Evolutionary conservation across 2,329 filamentous ascomycete genomes (phyloP), one percentile per base, ranked within the genome.

Genomic region (Calonectria crousiana): DNA sequence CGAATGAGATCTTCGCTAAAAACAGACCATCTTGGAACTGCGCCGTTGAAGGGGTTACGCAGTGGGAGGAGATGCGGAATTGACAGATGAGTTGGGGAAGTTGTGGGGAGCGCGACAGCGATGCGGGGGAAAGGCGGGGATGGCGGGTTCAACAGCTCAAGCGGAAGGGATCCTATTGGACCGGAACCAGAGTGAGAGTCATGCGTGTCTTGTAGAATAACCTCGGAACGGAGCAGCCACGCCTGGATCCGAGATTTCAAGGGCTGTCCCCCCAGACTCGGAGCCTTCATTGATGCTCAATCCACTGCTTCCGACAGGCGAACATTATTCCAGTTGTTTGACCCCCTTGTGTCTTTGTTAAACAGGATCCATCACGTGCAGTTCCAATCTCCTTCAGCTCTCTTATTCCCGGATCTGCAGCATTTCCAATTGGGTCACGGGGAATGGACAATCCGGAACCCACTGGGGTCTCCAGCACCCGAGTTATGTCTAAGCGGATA

Each of bases 401-500:
- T 13, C n/a, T 60, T 28, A 60, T 60, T 71, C 30, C 44, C 53
- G 53, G 72, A 71, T 52, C 47, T 36, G 44, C 68, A 32, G 32
- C 44, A 70, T 41, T 20, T 36, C 56, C 13, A 23, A 60, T 60
- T 28, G n/a, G 56, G 16, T 8, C 14, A 23, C 23, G 56, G 53
- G 20, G 74, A 76, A 71, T 76, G 76, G 41, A 69, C 30, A 32
- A 26, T n/a, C 56, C 56, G 56, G 56, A 60, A 14, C 67, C n/a
- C 41, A 30, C 41, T 32, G 68, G 47, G 34, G 28, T 20, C 34
- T 65, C 47, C 68, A 49, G 26, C 49, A 56, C 6, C 26, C 34
- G 56, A 23, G 56, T 41, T 36, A 34, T 36, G 16, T 60, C 56
- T 60, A 87, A 87, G 74, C 81, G 86, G n/a, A 82, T 86, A 68